Conservation (phyloP, 2,329 filamentous ascomycete species). For the Xylaria sp. region DNA sequence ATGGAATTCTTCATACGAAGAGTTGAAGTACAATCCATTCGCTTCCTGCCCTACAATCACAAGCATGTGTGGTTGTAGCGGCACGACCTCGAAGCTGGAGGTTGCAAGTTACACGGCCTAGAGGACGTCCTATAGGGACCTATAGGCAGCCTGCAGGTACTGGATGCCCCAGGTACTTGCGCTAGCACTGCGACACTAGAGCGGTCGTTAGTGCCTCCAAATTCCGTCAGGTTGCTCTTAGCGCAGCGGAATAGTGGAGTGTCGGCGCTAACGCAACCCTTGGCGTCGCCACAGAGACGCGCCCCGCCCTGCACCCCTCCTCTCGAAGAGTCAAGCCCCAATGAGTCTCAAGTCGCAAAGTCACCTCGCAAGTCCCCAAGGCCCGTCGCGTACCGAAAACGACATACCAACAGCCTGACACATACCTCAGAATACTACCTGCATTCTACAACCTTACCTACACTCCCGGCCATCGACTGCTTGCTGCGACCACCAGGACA, state of each 20-base stretch:
- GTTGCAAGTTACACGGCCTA: not conserved
- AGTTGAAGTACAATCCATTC: too few relatives aligned
- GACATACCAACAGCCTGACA: not conserved
- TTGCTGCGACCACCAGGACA: constrained; percentile 6
- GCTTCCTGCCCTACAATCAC: too few relatives aligned
- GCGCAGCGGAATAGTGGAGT: not conserved
- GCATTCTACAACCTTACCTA: too few relatives aligned
- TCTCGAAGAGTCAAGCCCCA: too few relatives aligned
- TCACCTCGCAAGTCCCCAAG: constrained; percentile 20
- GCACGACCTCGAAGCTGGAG: too few relatives aligned
- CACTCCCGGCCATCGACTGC: too few relatives aligned
- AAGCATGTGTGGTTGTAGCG: not conserved
- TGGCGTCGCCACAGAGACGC: constrained; percentile 26
- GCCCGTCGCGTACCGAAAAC: constrained; percentile 20
- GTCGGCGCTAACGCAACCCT: constrained; percentile 34
- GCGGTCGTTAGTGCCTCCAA: not conserved
- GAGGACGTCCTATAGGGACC: not conserved
- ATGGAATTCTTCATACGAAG: too few relatives aligned
- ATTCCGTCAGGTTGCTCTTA: too few relatives aligned
- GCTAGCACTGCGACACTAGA: not conserved
- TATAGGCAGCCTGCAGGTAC: not conserved
- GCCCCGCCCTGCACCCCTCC: constrained; percentile 18
- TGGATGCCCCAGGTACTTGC: not conserved
- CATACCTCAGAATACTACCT: not conserved
- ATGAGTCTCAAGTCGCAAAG: constrained; percentile 18